Base-by-base conservation (phyloP, 2,329 filamentous ascomycete species). In the Apiospora marii region DNA sequence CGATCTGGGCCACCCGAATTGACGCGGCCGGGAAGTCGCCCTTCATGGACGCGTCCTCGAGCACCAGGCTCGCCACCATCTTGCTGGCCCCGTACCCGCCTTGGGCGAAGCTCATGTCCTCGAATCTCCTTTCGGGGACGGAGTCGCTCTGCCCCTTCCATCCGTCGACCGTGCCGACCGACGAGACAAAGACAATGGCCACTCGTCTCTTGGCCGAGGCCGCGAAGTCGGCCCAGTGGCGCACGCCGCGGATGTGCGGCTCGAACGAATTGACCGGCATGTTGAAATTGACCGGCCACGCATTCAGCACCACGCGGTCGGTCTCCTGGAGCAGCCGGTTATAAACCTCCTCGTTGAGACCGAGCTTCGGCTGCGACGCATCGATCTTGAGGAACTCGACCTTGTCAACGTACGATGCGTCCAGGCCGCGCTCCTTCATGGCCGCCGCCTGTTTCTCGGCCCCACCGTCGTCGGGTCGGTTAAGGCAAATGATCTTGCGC, bases 221-320 rank as follows among this genome's bases (percentile, higher is more conserved):
- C 12, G 82, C 81, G 53, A 86, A 82, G 71, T 86, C 81, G 37
- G 87, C 81, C 5, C 92, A 79, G 74, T 87, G 85, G 8, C 86
- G 84, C 70, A 90, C 84, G 4, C 85, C 84, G 3, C 84, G 81
- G 58, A 90, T 84, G 74, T 89, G 85, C 0, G 85, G 82, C 75
- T 87, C 85, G 72, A 90, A 90, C 0, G 84, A 87, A 34, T 82
- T 80, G 13, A 89, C 73, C 0, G 83, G 79, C 30, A 88, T 83
- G 77, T 86, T 89, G 77, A 86, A 88, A 78, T 88, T 88, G 79
- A 90, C 88, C 0, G 85, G 85, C 85, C 87, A 89, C 8, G 87
- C 87, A 74, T 87, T 89, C 79, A 90, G 88, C 70, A 88, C 85
- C 24, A 89, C 80, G 16, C 83, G 82, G 70, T 87, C 86, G 0